Evolutionary conservation across 2,329 filamentous ascomycete species (phyloP).

Genomic region (Ophiostoma angusticollis): DNA sequence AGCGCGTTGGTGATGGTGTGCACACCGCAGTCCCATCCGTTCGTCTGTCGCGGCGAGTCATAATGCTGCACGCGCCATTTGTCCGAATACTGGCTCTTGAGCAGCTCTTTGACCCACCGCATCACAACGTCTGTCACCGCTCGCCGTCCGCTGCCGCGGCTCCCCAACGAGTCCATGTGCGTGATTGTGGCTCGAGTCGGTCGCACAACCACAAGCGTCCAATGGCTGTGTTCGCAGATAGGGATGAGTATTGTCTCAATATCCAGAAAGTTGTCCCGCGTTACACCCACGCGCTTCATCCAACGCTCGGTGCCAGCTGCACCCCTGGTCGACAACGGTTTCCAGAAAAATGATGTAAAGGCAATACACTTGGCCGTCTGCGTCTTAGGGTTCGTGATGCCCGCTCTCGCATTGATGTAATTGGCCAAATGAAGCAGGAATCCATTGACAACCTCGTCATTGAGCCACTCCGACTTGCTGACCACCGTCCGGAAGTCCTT

Average conservation of each 20-base stretch:
- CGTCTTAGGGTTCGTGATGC: slow-evolving; percentile 31
- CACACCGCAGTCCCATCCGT: slow-evolving; percentile 64
- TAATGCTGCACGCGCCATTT: slow-evolving; percentile 42
- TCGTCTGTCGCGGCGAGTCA: slow-evolving; percentile 44
- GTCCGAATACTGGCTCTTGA: slow-evolving; percentile 40
- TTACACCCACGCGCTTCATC: slow-evolving; percentile 43
- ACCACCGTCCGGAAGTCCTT: slow-evolving; percentile 55
- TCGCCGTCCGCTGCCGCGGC: slow-evolving; percentile 23
- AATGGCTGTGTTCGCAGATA: slow-evolving; percentile 52
- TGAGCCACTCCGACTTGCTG: slow-evolving; percentile 50
- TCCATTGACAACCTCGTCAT: slow-evolving; percentile 63
- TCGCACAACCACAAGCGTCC: slow-evolving; percentile 58
- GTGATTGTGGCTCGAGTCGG: slow-evolving; percentile 47
- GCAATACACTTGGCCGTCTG: slow-evolving; percentile 47
- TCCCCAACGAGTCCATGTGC: slow-evolving; percentile 55
- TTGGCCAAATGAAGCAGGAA: slow-evolving; percentile 48
- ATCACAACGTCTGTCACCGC: slow-evolving; percentile 30
- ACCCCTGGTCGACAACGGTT: slow-evolving; percentile 35
- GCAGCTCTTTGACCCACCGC: slow-evolving; percentile 44
- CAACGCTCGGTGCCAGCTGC: slow-evolving; percentile 38
- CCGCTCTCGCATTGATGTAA: slow-evolving; percentile 43
- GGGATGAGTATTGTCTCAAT: slow-evolving; percentile 58
- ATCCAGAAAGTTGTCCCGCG: slow-evolving; percentile 48
- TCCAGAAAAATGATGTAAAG: slow-evolving; percentile 55
- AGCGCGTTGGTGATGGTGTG: slow-evolving; percentile 64